Percentiles rank a stretch among this genome's conserved stretches.
Conservation (phyloP, 441 rosid genomes). For the Metrosideros polymorpha region DNA sequence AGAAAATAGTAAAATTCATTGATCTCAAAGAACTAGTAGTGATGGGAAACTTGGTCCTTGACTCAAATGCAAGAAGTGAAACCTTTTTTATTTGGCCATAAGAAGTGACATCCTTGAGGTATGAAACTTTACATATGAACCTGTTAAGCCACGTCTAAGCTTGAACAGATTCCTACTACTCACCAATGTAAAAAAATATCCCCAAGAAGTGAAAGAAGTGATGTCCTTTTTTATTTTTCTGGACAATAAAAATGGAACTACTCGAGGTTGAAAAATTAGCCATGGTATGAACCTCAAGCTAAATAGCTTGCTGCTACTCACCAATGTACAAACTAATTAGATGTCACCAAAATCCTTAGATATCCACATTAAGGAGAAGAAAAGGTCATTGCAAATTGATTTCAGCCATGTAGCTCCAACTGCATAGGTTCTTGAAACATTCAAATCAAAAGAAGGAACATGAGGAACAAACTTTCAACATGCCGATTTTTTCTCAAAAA, state of each 20-base stretch:
- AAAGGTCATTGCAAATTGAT: neutral
- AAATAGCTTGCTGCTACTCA: neutral
- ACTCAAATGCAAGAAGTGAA: neutral
- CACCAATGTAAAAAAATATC: neutral
- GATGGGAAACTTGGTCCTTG: neutral
- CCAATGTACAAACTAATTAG: neutral
- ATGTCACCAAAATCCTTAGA: neutral
- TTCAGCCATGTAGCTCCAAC: neutral
- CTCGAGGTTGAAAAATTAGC: neutral
- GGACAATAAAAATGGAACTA: neutral
- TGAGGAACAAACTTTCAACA: neutral
- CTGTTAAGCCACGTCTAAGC: neutral
- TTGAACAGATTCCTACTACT: neutral
- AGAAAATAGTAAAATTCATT: neutral
- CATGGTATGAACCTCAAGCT: neutral
- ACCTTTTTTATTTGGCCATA: neutral
- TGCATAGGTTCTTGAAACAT: neutral
- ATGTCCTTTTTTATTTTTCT: neutral
- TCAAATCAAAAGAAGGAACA: neutral
- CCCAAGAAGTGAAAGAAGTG: neutral
- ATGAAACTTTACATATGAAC: neutral
- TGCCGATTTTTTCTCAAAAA: neutral
- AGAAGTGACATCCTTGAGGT: neutral
- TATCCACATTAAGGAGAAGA: neutral
- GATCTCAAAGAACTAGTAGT: neutral